Base-by-base conservation (phyloP, 371 early-diverging fungal species). In the Catenaria anguillulae region DNA sequence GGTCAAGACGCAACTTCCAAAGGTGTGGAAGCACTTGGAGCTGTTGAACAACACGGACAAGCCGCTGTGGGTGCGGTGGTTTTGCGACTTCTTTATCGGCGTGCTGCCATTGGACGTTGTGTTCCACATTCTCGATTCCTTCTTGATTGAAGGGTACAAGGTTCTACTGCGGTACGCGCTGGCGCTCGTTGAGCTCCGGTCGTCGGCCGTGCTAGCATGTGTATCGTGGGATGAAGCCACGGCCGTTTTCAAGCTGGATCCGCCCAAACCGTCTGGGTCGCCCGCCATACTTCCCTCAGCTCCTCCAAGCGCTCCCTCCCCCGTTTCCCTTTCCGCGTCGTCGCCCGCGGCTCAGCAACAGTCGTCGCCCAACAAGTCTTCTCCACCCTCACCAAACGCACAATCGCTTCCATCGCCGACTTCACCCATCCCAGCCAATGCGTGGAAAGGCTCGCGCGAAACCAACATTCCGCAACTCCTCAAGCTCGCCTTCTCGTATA, bases 81-180 rank as follows among this genome's bases (percentile, higher is more conserved):
- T 75, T 33, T 63, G 66, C 21, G 62, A 67, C 43, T 55, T 75
- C 42, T 67, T 70, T 48, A 60, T 70, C 23, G 70, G 59, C 26
- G 63, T 65, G 33, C 34, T 73, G 0, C 72, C 73, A 8, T 70
- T 68, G 40, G 50, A 63, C 12, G 60, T 65, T 12, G 33, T 73
- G 23, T 73, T 73, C 72, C 61, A 73, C 42, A 26, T 75, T 24
- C 62, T 75, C 40, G 75, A 75, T 60, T 56, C 56, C 24, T 75
- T 68, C 61, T 24, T 73, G 10, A 55, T 75, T 35, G 75, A 75
- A 56, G 75, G 75, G 0, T 70, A 70, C 65, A 69, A 67, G 45
- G 64, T 70, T 13, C 56, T 73, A 21, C 66, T 68, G 37, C 68
- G 73, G 19, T 65, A 71, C 59, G 71, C 69, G 4, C 50, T 71